Conservation (phyloP, 1,284 basidiomycete genomes). For the Rhodotorula sp. region DNA sequence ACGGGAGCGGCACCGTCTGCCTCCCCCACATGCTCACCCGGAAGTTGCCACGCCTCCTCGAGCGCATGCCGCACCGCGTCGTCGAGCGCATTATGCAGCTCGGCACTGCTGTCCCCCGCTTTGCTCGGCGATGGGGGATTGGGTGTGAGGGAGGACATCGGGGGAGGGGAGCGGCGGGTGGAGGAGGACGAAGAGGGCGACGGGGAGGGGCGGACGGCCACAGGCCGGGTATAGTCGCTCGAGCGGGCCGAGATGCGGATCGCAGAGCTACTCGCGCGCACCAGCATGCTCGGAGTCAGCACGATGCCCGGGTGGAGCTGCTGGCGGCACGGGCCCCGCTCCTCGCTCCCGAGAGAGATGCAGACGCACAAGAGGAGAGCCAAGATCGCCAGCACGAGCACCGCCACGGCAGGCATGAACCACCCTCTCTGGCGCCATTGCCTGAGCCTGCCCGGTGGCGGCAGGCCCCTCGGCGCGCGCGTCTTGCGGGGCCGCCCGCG, state of each 20-base stretch:
- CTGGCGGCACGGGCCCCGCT: neutral
- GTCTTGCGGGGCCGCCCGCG: slow-evolving; percentile 6
- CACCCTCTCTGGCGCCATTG: neutral
- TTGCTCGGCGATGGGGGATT: neutral
- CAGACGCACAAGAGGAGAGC: slow-evolving; percentile 24
- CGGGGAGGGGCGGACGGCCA: neutral
- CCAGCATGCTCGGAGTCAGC: neutral
- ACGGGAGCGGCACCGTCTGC: neutral
- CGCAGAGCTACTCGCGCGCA: slow-evolving; percentile 13
- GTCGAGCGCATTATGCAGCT: slow-evolving; percentile 11
- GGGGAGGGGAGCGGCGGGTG: neutral
- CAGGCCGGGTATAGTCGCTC: slow-evolving; percentile 2
- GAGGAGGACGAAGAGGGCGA: neutral
- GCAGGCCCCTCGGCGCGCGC: neutral
- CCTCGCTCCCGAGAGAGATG: too few relatives aligned
- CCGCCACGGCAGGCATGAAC: neutral
- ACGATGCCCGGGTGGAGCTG: neutral
- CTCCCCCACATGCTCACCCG: neutral
- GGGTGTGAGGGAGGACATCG: neutral
- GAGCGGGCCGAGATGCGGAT: slow-evolving; percentile 22
- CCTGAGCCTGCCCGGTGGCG: neutral
- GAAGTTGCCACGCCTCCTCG: slow-evolving; percentile 28
- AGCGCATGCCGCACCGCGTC: slow-evolving; percentile 26
- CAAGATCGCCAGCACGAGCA: neutral
- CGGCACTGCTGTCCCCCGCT: neutral